Percentiles rank a stretch among this genome's conserved stretches.
phyloP scores from a whole-genome alignment of 2,329 filamentous ascomycete species.

The Knufia petricola region DNA sequence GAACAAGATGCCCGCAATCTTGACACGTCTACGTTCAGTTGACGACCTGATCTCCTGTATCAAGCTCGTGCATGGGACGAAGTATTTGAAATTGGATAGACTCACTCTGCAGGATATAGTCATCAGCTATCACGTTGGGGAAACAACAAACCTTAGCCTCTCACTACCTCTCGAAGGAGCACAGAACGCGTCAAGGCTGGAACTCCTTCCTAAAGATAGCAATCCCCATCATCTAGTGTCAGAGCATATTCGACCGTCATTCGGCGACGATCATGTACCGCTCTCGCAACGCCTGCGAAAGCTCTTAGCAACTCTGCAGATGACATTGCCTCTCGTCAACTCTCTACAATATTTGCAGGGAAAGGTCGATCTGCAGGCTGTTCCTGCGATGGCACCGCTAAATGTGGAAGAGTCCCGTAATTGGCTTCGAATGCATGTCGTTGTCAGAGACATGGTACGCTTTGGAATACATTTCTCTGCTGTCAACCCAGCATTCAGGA shows the following conservation, averaged over 20 bases:
- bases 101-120: constrained; percentile 15
- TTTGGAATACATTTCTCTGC: constrained; percentile 20
- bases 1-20: constrained; percentile 12
- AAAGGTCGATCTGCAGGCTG: background rate
- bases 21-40: constrained; percentile 16
- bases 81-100: constrained; percentile 14
- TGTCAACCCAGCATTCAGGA: constrained; percentile 4
- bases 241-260: constrained; percentile 11
- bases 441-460: constrained; percentile 13
- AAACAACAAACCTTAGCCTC: constrained; percentile 1
- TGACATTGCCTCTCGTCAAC: constrained; percentile 35
- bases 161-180: background rate
- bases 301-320: constrained; percentile 25
- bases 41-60: constrained; percentile 18
- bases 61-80: constrained; percentile 15
- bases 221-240: constrained; percentile 18
- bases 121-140: constrained; percentile 14
- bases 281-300: constrained; percentile 15
- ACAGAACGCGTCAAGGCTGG: constrained; percentile 8
- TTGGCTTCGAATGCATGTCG: constrained; percentile 16
- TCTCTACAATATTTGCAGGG: constrained; percentile 27
- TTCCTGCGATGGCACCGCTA: background rate
- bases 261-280: constrained; percentile 10
- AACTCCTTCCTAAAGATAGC: constrained; percentile 14
- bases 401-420: constrained; percentile 4